phyloP scores from a whole-genome alignment of 2,329 filamentous ascomycete species.

The Aspergillus spinulosporus region DNA sequence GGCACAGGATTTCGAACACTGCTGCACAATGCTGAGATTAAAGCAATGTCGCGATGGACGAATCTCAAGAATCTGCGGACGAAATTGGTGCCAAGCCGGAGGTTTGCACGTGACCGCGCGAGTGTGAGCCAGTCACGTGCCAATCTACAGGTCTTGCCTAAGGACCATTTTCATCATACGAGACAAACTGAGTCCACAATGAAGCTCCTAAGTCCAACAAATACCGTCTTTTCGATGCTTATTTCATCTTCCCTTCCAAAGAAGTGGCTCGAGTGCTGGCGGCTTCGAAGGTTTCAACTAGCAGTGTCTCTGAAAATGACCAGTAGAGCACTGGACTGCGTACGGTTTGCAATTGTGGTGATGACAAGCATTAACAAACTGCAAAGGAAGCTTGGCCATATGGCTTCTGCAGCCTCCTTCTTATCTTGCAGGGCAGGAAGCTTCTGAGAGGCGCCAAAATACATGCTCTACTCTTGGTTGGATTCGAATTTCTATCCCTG shows the following conservation, averaged over 20 bases:
- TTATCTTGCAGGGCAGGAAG: neutral
- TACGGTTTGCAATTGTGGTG: neutral
- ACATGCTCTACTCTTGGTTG: neutral
- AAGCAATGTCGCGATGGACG: constrained; percentile 11
- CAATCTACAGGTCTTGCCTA: neutral
- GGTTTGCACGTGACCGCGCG: constrained; percentile 29
- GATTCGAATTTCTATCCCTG: neutral
- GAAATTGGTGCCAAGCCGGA: constrained; percentile 40
- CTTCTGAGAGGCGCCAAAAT: neutral
- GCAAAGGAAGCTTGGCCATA: neutral
- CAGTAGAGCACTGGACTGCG: neutral
- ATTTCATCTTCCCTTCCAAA: too few relatives aligned
- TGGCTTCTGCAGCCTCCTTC: neutral
- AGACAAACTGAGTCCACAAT: neutral
- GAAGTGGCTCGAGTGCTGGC: too few relatives aligned
- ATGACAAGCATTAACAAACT: constrained; percentile 4
- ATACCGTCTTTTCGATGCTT: too few relatives aligned
- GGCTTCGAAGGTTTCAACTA: neutral
- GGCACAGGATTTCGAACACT: neutral
- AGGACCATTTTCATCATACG: neutral
- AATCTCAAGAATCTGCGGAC: constrained; percentile 36
- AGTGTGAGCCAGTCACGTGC: neutral
- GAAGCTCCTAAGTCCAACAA: neutral
- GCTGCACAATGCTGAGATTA: constrained; percentile 14
- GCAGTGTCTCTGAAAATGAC: neutral